phyloP scores from a whole-genome alignment of 2,329 filamentous ascomycete species.

The Alternaria sp. region DNA sequence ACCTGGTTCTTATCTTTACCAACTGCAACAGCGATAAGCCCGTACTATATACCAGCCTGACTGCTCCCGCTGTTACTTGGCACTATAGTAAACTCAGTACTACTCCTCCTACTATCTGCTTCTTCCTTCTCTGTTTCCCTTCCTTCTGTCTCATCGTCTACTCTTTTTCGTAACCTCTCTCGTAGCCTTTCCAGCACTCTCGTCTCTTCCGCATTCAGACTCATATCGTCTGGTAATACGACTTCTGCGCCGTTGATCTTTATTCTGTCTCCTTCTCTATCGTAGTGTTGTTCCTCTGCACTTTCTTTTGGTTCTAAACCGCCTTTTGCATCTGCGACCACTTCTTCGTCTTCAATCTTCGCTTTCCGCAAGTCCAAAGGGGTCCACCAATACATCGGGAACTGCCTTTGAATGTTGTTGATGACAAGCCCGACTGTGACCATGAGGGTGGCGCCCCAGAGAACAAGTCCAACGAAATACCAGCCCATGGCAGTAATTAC shows the following conservation, averaged over 20 bases:
- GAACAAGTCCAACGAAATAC: constrained; percentile 55
- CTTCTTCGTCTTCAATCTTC: constrained; percentile 35
- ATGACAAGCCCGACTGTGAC: constrained; percentile 53
- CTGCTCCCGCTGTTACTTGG: constrained; percentile 26
- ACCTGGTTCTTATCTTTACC: constrained; percentile 19
- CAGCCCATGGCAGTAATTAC: constrained; percentile 56
- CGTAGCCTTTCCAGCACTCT: constrained; percentile 50
- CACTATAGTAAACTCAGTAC: constrained; percentile 35
- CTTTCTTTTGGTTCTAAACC: constrained; percentile 32
- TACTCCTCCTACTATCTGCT: constrained; percentile 31
- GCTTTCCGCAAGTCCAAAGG: constrained; percentile 47
- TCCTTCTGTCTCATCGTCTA: constrained; percentile 16
- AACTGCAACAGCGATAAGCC: constrained; percentile 17
- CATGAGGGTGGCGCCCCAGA: constrained; percentile 56
- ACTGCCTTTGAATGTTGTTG: constrained; percentile 59
- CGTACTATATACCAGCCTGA: constrained; percentile 16
- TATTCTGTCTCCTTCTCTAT: constrained; percentile 34
- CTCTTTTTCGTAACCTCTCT: constrained; percentile 39
- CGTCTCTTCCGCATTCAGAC: constrained; percentile 48
- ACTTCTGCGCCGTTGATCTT: constrained; percentile 45
- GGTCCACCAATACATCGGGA: constrained; percentile 62
- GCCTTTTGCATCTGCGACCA: constrained; percentile 32
- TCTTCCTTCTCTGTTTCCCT: constrained; percentile 13
- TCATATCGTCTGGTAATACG: constrained; percentile 48
- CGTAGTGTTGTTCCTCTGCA: constrained; percentile 27